Conservation (phyloP, 306 rosid genomes). For the Ormosia semicastrata region DNA sequence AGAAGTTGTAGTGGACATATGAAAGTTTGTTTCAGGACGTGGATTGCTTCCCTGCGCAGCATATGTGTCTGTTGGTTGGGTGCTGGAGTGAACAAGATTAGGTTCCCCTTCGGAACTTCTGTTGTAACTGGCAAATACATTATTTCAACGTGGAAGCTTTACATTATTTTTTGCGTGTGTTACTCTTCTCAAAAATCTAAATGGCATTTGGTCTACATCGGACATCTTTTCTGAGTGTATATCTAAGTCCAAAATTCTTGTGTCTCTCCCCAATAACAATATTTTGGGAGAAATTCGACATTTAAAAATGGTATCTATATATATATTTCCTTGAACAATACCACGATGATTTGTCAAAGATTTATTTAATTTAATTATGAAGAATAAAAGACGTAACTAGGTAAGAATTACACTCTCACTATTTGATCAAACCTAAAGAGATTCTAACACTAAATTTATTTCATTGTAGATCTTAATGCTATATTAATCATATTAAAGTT, state of each 20-base stretch:
- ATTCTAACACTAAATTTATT: neutral
- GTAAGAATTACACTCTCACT: neutral
- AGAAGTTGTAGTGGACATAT: constrained; percentile 9
- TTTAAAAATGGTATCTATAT: neutral
- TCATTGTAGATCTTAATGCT: neutral
- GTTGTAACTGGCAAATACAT: constrained; percentile 41
- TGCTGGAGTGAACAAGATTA: neutral
- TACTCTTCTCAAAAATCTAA: neutral
- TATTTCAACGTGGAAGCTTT: constrained; percentile 35
- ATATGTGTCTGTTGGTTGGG: constrained; percentile 20
- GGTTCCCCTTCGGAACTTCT: constrained; percentile 27
- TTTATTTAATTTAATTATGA: neutral
- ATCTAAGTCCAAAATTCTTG: too few species aligned
- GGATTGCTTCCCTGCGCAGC: constrained; percentile 21
- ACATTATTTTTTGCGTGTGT: constrained; percentile 22
- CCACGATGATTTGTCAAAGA: neutral
- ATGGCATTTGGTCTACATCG: neutral
- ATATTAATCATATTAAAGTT: neutral
- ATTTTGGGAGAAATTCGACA: constrained; percentile 4
- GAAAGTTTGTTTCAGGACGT: constrained; percentile 27
- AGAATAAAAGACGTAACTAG: neutral
- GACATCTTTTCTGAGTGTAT: neutral
- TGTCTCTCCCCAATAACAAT: too few species aligned
- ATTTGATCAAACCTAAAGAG: neutral
- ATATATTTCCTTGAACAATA: neutral